Conservation (phyloP, 805 yeast genomes). For the Metschnikowia baotianmanensis region DNA sequence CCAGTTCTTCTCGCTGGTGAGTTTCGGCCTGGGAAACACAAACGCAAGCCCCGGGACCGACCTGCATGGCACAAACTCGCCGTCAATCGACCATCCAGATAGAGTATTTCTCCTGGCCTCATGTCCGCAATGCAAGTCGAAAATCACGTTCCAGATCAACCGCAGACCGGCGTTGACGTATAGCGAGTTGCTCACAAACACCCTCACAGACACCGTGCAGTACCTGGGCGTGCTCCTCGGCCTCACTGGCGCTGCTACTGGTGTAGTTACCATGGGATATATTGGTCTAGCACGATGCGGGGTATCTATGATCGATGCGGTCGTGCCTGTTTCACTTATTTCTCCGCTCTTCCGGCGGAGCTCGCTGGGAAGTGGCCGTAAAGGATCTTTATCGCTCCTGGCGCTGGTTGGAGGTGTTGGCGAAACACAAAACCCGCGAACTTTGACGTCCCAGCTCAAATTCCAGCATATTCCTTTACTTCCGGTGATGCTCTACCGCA, state of each 20-base stretch:
- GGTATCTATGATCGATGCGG: slow-evolving; percentile 33
- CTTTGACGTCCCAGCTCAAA: slow-evolving; percentile 31
- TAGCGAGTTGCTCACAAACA: slow-evolving; percentile 16
- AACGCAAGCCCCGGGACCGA: no score
- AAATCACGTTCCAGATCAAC: slow-evolving; percentile 32
- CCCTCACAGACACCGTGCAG: slow-evolving; percentile 24
- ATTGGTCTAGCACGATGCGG: slow-evolving; percentile 40
- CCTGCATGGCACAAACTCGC: neutral
- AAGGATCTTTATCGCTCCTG: slow-evolving; percentile 8
- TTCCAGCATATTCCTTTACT: slow-evolving; percentile 37
- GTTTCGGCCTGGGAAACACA: no score
- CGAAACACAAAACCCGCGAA: neutral
- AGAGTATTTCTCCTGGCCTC: slow-evolving; percentile 22
- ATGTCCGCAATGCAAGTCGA: slow-evolving; percentile 43
- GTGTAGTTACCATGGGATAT: slow-evolving; percentile 38
- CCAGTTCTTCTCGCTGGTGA: no score
- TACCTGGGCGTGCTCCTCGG: slow-evolving; percentile 34
- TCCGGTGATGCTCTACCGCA: slow-evolving; percentile 38
- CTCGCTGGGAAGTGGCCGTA: slow-evolving; percentile 9
- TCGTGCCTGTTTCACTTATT: slow-evolving; percentile 34
- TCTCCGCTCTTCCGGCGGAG: slow-evolving; percentile 20
- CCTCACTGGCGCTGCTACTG: slow-evolving; percentile 40
- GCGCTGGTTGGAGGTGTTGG: neutral
- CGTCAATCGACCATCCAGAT: neutral
- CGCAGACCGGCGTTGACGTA: slow-evolving; percentile 26